Evolutionary conservation across 2,329 filamentous ascomycete species (phyloP), one percentile per base, ranked within the genome.

Genomic region (Cephalotrichum gorgonifer): DNA sequence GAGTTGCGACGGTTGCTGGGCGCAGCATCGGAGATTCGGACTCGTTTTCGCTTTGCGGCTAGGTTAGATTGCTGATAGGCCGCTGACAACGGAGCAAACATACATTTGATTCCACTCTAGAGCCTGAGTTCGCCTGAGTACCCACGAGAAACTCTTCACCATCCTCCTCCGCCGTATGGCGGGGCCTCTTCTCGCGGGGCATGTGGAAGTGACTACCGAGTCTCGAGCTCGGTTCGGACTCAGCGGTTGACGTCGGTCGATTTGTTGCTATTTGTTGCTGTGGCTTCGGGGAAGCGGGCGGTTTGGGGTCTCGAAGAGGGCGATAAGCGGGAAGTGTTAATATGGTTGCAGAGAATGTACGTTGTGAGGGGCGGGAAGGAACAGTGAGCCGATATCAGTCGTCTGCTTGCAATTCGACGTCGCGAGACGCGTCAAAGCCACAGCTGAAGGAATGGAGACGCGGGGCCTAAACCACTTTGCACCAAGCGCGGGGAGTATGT

Each of bases 141-240:
- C 64, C 57, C 15, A 70, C 60, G 3, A 62, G 56, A 26, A 63
- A 53, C 15, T 64, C 63, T 20, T 66, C 60, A 7, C 63, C 63
- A 17, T 63, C 60, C 46, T 62, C 58, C 15, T 66, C 63, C 35
- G 62, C 58, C 6, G 55, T 60, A 45, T 56, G 64, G 41, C 69
- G 65, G 22, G 65, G 62, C 54, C 74, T 70, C 60, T 78, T 78
- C 23, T 57, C 48, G 5, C 58, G 56, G 43, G 59, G 53, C 63
- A 66, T 66, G 43, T 35, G 33, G 30, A 26, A 33, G 1, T n/a
- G 15, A 17, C n/a, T 22, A 17, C 22, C 25, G 28, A 44, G 42
- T 4, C 4, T 38, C 50, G 14, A 35, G 27, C n/a, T 42, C 35
- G 11, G 20, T 44, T 4, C 39, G 48, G 15, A 20, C 15, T 11